Conservation (phyloP, 345 rosid species). For the Psidium friedrichsthalianum region DNA sequence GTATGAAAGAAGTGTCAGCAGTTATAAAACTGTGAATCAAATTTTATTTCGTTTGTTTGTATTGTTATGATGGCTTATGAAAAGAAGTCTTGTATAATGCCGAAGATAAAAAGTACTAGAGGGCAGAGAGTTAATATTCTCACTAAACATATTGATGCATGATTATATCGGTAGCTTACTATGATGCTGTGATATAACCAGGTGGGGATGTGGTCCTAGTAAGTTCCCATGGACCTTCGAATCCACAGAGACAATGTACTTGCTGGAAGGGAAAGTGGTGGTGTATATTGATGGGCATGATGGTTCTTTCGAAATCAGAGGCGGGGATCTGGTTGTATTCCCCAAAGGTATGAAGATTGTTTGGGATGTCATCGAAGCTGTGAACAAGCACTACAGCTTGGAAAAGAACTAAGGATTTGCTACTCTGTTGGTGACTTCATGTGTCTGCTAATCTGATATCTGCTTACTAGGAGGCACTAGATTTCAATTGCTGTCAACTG, state of each 20-base stretch:
- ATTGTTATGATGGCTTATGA: background rate
- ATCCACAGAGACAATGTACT: conserved; percentile 31
- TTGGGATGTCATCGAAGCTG: conserved; percentile 33
- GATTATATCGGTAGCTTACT: background rate
- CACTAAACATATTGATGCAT: background rate
- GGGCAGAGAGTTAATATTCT: background rate
- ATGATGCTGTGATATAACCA: conserved; percentile 1
- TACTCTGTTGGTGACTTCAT: background rate
- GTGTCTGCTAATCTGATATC: background rate
- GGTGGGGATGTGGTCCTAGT: conserved; percentile 28
- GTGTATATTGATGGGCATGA: conserved; percentile 25
- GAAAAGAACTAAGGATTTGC: conserved; percentile 2
- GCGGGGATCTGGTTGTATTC: conserved; percentile 37
- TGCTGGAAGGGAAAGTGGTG: conserved; percentile 28
- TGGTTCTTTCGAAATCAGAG: conserved; percentile 27
- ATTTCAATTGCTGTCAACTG: background rate
- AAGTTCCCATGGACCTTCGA: conserved; percentile 34
- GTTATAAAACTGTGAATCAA: background rate
- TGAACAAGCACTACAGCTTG: conserved; percentile 32
- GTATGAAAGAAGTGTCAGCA: background rate
- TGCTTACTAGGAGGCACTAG: background rate
- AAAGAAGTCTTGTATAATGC: background rate
- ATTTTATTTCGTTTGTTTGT: background rate
- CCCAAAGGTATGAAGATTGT: conserved; percentile 41
- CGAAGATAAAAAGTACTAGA: background rate